phyloP scores from a whole-genome alignment of 2,329 filamentous ascomycete species.

The Elsinoe australis region DNA sequence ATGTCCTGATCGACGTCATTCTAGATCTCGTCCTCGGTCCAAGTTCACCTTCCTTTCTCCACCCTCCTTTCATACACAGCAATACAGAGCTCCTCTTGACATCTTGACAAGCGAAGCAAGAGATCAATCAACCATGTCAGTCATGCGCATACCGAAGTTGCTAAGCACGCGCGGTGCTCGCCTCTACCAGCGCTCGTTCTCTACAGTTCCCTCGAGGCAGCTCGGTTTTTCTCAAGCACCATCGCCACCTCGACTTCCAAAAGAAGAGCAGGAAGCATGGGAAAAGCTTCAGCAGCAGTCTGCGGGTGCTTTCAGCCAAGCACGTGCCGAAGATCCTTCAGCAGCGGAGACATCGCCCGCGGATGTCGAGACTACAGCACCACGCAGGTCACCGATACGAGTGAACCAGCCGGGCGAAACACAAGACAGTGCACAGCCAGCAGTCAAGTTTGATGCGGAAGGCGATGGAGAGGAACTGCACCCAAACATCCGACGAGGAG shows the following conservation, averaged over 20 bases:
- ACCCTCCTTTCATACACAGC: background rate
- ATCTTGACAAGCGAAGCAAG: background rate
- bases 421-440: slow-evolving; percentile 27
- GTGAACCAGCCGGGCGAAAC: slow-evolving; percentile 30
- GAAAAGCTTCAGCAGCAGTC: slow-evolving; percentile 74
- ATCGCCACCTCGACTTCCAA: slow-evolving; percentile 75
- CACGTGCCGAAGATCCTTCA: slow-evolving; percentile 29
- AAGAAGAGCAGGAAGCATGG: slow-evolving; percentile 83
- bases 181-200: slow-evolving; percentile 25
- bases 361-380: slow-evolving; percentile 20
- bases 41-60: background rate
- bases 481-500: slow-evolving; percentile 65
- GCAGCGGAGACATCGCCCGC: slow-evolving; percentile 24
- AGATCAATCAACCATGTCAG: slow-evolving; percentile 15
- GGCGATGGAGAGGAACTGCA: slow-evolving; percentile 59
- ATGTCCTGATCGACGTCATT: slow-evolving; percentile 12
- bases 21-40: background rate
- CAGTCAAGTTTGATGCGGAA: slow-evolving; percentile 43
- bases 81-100: no score
- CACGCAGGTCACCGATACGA: slow-evolving; percentile 31
- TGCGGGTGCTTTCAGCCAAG: slow-evolving; percentile 62
- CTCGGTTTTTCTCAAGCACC: slow-evolving; percentile 43
- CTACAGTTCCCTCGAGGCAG: slow-evolving; percentile 39
- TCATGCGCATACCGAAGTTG: slow-evolving; percentile 13
- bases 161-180: slow-evolving; percentile 14